Evolutionary conservation across 345 rosid species (phyloP).

Genomic region (Cardamine occulta): DNA sequence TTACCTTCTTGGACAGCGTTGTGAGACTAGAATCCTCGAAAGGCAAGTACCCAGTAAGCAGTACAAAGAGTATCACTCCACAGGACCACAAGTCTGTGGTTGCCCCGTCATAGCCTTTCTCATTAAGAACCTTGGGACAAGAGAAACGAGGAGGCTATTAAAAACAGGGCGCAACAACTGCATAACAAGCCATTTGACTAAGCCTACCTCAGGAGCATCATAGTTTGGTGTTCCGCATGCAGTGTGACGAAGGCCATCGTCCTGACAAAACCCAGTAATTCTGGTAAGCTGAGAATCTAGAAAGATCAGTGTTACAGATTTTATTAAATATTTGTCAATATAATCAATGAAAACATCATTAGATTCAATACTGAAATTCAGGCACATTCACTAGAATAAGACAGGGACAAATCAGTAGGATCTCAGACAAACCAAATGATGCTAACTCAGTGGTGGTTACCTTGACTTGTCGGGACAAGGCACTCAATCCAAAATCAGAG

Average conservation of each 20-base stretch:
- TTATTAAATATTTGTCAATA: background rate
- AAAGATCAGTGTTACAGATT: slow-evolving; percentile 25
- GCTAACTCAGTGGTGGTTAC: slow-evolving; percentile 56
- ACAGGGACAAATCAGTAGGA: background rate
- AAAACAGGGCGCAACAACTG: slow-evolving; percentile 15
- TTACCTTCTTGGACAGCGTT: slow-evolving; percentile 82
- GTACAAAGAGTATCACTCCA: slow-evolving; percentile 94
- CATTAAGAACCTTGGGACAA: slow-evolving; percentile 74
- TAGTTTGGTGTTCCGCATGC: slow-evolving; percentile 76
- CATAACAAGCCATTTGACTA: slow-evolving; percentile 35
- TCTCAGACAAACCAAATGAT: background rate
- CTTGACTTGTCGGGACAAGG: slow-evolving; percentile 77
- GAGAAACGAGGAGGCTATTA: slow-evolving; percentile 6
- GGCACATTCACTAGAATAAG: slow-evolving; percentile 4
- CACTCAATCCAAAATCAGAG: slow-evolving; percentile 90
- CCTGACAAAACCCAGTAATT: slow-evolving; percentile 51
- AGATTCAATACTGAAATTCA: background rate
- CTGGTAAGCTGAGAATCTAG: slow-evolving; percentile 7
- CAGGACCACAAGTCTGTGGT: slow-evolving; percentile 95
- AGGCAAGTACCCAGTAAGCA: slow-evolving; percentile 94
- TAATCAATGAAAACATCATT: slow-evolving; percentile 4
- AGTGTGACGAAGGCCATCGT: slow-evolving; percentile 70
- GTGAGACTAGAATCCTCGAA: slow-evolving; percentile 84
- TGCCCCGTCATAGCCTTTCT: slow-evolving; percentile 82
- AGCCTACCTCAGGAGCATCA: slow-evolving; percentile 89